A percentile compares a stretch with the other conserved stretches of the same genome.
phyloP scores from a whole-genome alignment of 225 moss, liverwort and hornwort genomes.

The Polytrichum formosum region DNA sequence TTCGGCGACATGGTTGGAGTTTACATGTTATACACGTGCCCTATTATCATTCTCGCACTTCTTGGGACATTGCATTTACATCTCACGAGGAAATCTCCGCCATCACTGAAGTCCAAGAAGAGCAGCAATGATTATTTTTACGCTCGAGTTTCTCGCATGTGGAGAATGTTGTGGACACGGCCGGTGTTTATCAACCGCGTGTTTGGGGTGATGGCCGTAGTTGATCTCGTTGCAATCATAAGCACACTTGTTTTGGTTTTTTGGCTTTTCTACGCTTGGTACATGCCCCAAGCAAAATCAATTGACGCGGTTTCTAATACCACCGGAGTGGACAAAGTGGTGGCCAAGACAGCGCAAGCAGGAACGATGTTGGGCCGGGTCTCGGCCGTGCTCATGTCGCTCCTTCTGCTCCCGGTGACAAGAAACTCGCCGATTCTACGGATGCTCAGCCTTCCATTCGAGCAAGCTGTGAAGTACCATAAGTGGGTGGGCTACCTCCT shows the following conservation, averaged over 20 bases:
- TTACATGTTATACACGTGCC: background rate
- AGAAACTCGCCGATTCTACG: conserved; percentile 10
- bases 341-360: background rate
- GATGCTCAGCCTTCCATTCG: conserved; percentile 14
- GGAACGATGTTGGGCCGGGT: background rate
- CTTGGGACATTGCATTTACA: background rate
- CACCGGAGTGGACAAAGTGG: background rate
- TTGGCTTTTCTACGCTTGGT: conserved; percentile 7
- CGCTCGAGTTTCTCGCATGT: background rate
- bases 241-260: background rate
- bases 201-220: background rate
- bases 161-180: background rate
- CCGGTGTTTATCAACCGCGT: background rate
- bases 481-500: conserved; percentile 14
- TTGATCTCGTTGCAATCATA: background rate
- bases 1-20: background rate
- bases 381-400: conserved; percentile 1
- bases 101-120: background rate
- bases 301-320: background rate
- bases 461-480: conserved; percentile 16
- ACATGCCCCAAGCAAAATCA: background rate
- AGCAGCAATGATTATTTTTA: background rate
- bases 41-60: background rate
- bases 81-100: background rate
- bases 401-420: conserved; percentile 14